phyloP scores from a whole-genome alignment of 345 rosid species.

The Mercurialis annua region DNA sequence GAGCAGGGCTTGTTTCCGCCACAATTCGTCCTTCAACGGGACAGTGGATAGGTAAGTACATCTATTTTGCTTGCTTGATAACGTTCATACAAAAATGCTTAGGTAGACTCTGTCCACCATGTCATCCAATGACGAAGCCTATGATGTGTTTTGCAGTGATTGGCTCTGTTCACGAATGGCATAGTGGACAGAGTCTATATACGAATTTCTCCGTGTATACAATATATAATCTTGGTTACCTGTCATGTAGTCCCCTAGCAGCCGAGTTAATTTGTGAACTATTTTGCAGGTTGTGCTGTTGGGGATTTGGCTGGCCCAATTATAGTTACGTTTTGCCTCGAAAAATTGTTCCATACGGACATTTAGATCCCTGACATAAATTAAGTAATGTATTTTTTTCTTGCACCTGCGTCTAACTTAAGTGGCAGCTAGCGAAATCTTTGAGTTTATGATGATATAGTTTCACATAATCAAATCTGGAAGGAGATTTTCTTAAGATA shows the following conservation, averaged over 20 bases:
- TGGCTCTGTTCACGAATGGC: too few species aligned
- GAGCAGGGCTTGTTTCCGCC: constrained; percentile 83
- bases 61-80: not conserved
- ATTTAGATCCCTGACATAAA: constrained; percentile 23
- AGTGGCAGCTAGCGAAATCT: constrained; percentile 2
- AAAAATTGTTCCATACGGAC: constrained; percentile 52
- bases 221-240: not conserved
- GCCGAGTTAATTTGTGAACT: not conserved
- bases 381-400: not conserved
- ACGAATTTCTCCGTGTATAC: not conserved
- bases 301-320: constrained; percentile 89
- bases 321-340: constrained; percentile 58
- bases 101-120: too few species aligned
- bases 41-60: constrained; percentile 84
- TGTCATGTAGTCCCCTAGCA: not conserved
- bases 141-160: too few species aligned
- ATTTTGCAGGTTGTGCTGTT: constrained; percentile 61
- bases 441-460: not conserved
- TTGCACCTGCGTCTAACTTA: constrained; percentile 7
- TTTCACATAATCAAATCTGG: not conserved
- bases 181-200: too few species aligned
- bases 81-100: too few species aligned
- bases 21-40: constrained; percentile 75
- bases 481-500: not conserved
- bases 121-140: too few species aligned